phyloP scores from a whole-genome alignment of 2,329 filamentous ascomycete species.

The Alternaria triticimaculans region DNA sequence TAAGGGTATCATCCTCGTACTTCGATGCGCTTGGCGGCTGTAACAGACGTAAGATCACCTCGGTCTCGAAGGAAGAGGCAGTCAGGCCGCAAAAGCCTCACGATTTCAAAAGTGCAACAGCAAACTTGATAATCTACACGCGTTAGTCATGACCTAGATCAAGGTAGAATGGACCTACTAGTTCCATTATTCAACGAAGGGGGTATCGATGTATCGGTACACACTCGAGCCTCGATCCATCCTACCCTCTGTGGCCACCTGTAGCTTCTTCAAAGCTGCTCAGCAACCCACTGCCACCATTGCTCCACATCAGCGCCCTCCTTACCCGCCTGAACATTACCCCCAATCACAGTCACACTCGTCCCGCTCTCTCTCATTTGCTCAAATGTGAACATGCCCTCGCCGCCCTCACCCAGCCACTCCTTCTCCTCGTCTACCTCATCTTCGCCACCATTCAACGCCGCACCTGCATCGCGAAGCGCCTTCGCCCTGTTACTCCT shows the following conservation, averaged over 20 bases:
- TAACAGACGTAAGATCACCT: not conserved
- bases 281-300: conserved; percentile 92
- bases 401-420: conserved; percentile 82
- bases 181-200: not conserved
- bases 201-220: not conserved
- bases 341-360: conserved; percentile 76
- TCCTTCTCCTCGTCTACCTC: conserved; percentile 71
- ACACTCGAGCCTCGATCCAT: not conserved
- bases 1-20: not conserved
- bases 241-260: not conserved
- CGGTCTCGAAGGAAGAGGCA: not conserved
- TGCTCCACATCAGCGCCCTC: conserved; percentile 75
- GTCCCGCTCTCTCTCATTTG: conserved; percentile 86
- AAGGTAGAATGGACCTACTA: not conserved
- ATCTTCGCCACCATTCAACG: conserved; percentile 61
- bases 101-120: not conserved
- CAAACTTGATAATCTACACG: not conserved
- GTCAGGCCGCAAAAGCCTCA: not conserved
- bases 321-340: conserved; percentile 65
- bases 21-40: not conserved
- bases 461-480: conserved; percentile 80
- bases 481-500: conserved; percentile 77
- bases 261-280: conserved; percentile 64
- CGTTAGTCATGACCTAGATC: not conserved
- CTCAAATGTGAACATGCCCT: conserved; percentile 77